A percentile compares a stretch with the other conserved stretches of the same genome.
These are phyloP conservation scores for Desmodesmus armatus DNA, from an alignment of 139 green algal genomes.

Conservation along the genomic window DNA sequence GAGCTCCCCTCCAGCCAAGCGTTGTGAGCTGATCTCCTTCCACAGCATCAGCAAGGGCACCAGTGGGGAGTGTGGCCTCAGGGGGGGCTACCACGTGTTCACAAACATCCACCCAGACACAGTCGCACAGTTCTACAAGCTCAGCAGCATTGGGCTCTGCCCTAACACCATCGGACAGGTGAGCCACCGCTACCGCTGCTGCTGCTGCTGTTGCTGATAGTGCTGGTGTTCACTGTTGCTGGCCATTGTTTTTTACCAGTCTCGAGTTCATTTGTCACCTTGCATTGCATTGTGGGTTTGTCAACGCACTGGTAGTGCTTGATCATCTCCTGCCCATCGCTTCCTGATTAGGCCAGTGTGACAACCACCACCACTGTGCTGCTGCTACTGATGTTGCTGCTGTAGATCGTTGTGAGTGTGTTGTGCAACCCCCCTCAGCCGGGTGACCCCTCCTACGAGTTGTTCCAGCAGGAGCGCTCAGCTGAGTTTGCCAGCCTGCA, in stretches of 20 bases:
- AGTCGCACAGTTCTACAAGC: slow-evolving; percentile 87
- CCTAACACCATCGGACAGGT: slow-evolving; percentile 87
- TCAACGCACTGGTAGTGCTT: too few relatives aligned
- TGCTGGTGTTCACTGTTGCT: too few relatives aligned
- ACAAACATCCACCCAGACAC: slow-evolving; percentile 84
- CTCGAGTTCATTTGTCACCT: too few relatives aligned
- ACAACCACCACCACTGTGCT: not conserved
- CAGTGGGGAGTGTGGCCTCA: slow-evolving; percentile 83
- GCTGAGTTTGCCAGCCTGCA: slow-evolving; percentile 50
- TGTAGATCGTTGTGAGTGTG: slow-evolving; percentile 51
- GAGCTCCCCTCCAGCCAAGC: slow-evolving; percentile 65
- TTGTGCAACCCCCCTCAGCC: slow-evolving; percentile 86
- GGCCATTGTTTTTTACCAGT: too few relatives aligned
- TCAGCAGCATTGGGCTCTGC: slow-evolving; percentile 34
- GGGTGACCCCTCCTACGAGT: slow-evolving; percentile 69
- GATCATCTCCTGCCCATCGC: too few relatives aligned
- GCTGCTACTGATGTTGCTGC: too few relatives aligned
- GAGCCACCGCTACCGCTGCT: not conserved
- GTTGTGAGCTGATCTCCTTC: slow-evolving; percentile 85
- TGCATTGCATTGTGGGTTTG: too few relatives aligned
- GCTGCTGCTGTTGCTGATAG: not conserved
- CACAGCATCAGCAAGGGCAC: slow-evolving; percentile 87
- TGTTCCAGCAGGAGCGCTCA: slow-evolving; percentile 35
- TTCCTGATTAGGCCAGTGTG: too few relatives aligned
- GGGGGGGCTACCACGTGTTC: slow-evolving; percentile 89